Evolutionary conservation across 2,329 filamentous ascomycete species (phyloP).

Genomic region (Colletotrichum acutatum): DNA sequence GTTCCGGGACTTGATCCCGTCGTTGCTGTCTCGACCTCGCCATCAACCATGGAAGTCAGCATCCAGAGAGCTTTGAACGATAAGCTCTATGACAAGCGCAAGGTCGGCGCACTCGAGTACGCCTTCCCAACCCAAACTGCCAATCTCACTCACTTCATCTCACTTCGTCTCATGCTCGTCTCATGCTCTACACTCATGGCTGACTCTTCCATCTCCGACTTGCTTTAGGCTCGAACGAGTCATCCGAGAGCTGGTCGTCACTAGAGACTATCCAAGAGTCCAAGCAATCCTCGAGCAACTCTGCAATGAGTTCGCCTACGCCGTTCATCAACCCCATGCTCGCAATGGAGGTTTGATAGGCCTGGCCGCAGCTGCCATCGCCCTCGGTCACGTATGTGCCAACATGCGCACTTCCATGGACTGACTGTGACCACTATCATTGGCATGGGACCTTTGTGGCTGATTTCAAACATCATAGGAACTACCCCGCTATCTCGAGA

Average conservation of each 20-base stretch:
- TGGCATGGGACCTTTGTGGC: not conserved
- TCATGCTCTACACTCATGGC: not conserved
- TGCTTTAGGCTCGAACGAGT: slow-evolving; percentile 82
- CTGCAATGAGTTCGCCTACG: slow-evolving; percentile 97
- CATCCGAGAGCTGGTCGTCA: slow-evolving; percentile 84
- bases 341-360: slow-evolving; percentile 97
- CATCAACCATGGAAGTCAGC: slow-evolving; percentile 78
- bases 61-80: slow-evolving; percentile 94
- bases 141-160: not conserved
- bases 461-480: slow-evolving; percentile 65
- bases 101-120: slow-evolving; percentile 95
- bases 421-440: not conserved
- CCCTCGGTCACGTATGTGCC: slow-evolving; percentile 81
- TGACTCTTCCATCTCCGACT: slow-evolving; percentile 1
- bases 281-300: slow-evolving; percentile 93
- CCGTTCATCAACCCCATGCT: slow-evolving; percentile 95
- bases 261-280: slow-evolving; percentile 83
- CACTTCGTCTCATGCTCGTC: not conserved
- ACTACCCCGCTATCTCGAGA: slow-evolving; percentile 88
- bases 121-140: slow-evolving; percentile 48
- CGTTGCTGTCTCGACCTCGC: slow-evolving; percentile 6
- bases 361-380: slow-evolving; percentile 93
- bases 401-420: not conserved
- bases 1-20: slow-evolving; percentile 8
- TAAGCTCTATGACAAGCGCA: slow-evolving; percentile 98